A percentile compares a stretch with the other conserved stretches of the same genome.
These are phyloP conservation scores for Coniosporium apollinis DNA, from an alignment of 495 filamentous ascomycete species.

Conservation along the genomic window DNA sequence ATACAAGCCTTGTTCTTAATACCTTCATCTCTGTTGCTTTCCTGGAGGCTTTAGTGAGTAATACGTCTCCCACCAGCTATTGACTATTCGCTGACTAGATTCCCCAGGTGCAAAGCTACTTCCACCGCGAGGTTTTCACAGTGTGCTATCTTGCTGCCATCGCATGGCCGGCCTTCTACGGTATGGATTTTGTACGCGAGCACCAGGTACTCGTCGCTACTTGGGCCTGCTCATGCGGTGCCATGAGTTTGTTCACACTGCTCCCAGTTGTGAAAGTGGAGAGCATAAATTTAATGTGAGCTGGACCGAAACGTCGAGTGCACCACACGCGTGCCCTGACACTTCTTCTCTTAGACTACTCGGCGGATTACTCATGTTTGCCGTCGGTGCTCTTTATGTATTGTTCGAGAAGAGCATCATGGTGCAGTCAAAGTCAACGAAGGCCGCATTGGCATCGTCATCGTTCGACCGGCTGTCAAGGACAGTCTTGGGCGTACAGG, in stretches of 20 bases:
- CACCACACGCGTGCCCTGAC: not conserved
- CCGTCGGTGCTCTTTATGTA: slow-evolving; percentile 65
- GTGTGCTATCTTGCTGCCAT: slow-evolving; percentile 56
- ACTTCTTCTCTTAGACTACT: slow-evolving; percentile 35
- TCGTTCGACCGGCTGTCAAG: slow-evolving; percentile 14
- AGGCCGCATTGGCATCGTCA: slow-evolving; percentile 8
- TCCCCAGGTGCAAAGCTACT: slow-evolving; percentile 62
- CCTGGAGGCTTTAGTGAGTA: slow-evolving; percentile 66
- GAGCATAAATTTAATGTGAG: slow-evolving; percentile 60
- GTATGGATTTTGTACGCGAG: slow-evolving; percentile 46
- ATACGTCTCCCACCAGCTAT: not conserved
- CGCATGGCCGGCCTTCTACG: slow-evolving; percentile 66
- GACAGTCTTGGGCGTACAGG: slow-evolving; percentile 21
- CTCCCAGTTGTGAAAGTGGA: slow-evolving; percentile 78
- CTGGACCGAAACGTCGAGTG: slow-evolving; percentile 5
- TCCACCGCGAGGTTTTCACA: slow-evolving; percentile 74
- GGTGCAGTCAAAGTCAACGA: slow-evolving; percentile 16
- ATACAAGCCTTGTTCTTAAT: slow-evolving; percentile 43
- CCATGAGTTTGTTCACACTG: slow-evolving; percentile 85
- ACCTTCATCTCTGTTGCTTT: slow-evolving; percentile 48
- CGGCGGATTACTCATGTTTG: slow-evolving; percentile 64
- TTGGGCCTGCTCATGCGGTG: slow-evolving; percentile 59
- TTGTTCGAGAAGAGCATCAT: slow-evolving; percentile 60
- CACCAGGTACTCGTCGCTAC: slow-evolving; percentile 46
- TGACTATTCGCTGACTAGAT: slow-evolving; percentile 5